Base-by-base conservation (phyloP, 2,329 filamentous ascomycete species). In the Paecilomyces formosus region DNA sequence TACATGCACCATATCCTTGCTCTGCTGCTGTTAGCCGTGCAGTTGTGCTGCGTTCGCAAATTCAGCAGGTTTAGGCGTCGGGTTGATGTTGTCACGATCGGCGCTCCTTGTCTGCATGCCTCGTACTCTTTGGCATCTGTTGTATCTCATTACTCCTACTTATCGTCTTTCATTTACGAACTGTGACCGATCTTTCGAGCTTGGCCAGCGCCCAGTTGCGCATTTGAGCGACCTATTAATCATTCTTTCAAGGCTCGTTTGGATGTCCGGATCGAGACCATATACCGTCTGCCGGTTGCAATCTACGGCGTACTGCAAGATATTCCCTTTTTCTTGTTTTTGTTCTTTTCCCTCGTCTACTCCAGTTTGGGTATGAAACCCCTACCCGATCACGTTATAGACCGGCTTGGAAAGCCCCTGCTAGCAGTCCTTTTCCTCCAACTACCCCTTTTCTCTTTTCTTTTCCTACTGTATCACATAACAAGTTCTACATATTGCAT, bases 11-110 rank as follows among this genome's bases (percentile, higher is more conserved):
- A 56, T 57, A 58, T 57, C 55, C 28, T 62, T 55, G 39, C 39
- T 54, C 61, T 55, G 39, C 51, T 61, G 28, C 24, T 53, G 24
- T 55, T 49, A 45, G 30, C 26, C 31, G 39, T 58, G 51, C 15
- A 50, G 50, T 28, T 52, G 26, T 22, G 24, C 50, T 7, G 21
- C 26, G 11, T 52, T 52, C 50, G 26, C 18, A 52, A 52, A 26
- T 24, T 52, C 50, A 52, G 50, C 50, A 52, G 22, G 22, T 26
- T 52, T 52, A 52, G 50, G 50, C 26, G 26, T 52, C 26, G 50
- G 62, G 62, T 59, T 68, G 65, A 70, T 69, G 65, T 67, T 70
- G 57, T 60, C 63, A 72, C 60, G 69, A 72, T 65, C 70, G 68
- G 71, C 65, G 66, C 33, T 26, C 22, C n/a, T 22, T 55, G 18